These are phyloP conservation scores for Tetragonia tetragonoides DNA, from an alignment of 148 eudicot species.

Conservation along the genomic window DNA sequence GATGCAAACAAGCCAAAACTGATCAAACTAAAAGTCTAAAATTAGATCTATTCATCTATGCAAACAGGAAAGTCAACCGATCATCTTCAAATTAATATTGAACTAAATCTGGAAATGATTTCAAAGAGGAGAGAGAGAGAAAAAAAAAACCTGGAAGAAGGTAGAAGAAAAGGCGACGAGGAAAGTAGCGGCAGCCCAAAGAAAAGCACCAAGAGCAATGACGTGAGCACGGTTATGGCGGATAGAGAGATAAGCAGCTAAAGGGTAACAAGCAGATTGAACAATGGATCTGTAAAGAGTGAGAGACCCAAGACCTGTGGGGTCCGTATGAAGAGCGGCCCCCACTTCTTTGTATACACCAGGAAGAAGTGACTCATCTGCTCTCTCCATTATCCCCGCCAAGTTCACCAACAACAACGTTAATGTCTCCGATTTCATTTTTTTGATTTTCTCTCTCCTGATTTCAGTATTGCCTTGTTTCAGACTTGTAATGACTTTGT, in stretches of 20 bases:
- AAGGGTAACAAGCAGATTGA: slow-evolving; percentile 67
- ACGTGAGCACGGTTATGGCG: slow-evolving; percentile 74
- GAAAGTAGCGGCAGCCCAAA: slow-evolving; percentile 86
- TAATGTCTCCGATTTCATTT: slow-evolving; percentile 46
- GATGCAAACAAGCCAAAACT: too few relatives aligned
- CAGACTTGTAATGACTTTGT: neutral
- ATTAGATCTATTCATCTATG: too few relatives aligned
- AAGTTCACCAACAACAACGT: slow-evolving; percentile 66
- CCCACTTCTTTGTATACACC: slow-evolving; percentile 89
- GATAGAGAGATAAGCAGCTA: slow-evolving; percentile 67
- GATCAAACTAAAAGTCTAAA: too few relatives aligned
- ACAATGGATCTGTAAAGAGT: slow-evolving; percentile 78
- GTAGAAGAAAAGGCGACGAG: slow-evolving; percentile 69
- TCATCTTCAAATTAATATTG: too few relatives aligned
- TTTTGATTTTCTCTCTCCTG: neutral
- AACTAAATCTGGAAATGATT: neutral
- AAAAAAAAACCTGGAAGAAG: slow-evolving; percentile 50
- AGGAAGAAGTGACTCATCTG: slow-evolving; percentile 76
- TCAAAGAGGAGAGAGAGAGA: neutral
- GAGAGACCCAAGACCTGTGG: slow-evolving; percentile 75
- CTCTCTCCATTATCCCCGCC: slow-evolving; percentile 80
- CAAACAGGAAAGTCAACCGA: neutral
- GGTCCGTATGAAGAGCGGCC: slow-evolving; percentile 63
- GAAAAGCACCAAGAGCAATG: slow-evolving; percentile 77
- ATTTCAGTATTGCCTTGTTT: neutral